A percentile compares a stretch with the other conserved stretches of the same genome.
phyloP scores from a whole-genome alignment of 176 grass and related monocot genomes.

The Oryza glumipatula region DNA sequence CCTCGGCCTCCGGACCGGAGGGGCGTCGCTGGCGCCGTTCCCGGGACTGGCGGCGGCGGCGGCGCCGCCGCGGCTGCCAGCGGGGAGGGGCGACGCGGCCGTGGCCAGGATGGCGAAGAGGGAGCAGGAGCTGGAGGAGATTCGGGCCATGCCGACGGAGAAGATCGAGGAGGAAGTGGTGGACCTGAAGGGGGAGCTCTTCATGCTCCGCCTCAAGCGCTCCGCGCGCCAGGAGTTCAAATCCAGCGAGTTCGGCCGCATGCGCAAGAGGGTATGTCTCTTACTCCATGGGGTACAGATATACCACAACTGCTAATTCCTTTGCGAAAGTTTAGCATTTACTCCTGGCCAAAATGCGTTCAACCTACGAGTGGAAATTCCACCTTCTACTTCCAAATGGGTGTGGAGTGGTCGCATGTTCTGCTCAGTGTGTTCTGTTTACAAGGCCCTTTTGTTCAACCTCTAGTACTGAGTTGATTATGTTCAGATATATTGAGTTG shows the following conservation, averaged over 20 bases:
- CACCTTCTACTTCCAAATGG: background rate
- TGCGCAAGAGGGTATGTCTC: constrained; percentile 76
- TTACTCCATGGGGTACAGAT: background rate
- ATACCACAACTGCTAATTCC: background rate
- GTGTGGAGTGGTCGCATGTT: background rate
- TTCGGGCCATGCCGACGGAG: constrained; percentile 72
- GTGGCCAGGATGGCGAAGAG: constrained; percentile 76
- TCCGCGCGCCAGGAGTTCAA: constrained; percentile 94
- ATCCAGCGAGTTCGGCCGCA: constrained; percentile 76
- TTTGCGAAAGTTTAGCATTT: background rate
- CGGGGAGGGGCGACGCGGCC: constrained; percentile 33
- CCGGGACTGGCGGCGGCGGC: constrained; percentile 29
- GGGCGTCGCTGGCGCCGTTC: constrained; percentile 22
- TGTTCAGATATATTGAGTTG: background rate
- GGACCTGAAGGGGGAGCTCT: constrained; percentile 97
- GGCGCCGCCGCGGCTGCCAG: background rate
- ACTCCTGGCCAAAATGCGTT: background rate
- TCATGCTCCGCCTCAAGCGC: constrained; percentile 91
- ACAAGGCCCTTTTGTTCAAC: background rate
- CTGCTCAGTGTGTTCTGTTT: constrained; percentile 9
- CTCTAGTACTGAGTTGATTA: background rate
- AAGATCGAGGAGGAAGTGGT: constrained; percentile 84
- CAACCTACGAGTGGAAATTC: background rate
- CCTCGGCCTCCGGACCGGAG: constrained; percentile 17
- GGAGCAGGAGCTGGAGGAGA: constrained; percentile 86